These are phyloP conservation scores for Logfia minima DNA, from an alignment of 129 eudicot genomes.

Conservation along the genomic window DNA sequence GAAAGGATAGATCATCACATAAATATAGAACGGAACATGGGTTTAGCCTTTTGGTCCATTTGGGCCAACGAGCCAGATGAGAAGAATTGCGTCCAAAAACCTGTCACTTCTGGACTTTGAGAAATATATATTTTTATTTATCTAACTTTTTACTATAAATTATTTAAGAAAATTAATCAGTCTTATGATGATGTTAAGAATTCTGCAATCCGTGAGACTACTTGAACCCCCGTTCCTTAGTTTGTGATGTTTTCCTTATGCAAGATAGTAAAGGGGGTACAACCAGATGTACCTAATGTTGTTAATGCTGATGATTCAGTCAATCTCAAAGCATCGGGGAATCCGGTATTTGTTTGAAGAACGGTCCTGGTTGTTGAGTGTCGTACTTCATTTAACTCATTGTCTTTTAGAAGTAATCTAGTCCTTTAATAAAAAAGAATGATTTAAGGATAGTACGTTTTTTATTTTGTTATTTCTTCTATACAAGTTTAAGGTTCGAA, in stretches of 20 bases:
- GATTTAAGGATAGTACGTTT: neutral
- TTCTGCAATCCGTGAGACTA: neutral
- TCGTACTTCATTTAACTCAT: neutral
- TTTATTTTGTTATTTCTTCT: neutral
- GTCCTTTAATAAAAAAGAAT: neutral
- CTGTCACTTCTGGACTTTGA: too few relatives aligned
- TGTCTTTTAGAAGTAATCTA: neutral
- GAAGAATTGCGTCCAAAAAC: too few relatives aligned
- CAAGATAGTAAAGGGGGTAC: constrained; percentile 61
- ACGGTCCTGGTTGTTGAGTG: constrained; percentile 75
- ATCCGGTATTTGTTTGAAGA: constrained; percentile 84
- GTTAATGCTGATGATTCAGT: constrained; percentile 79
- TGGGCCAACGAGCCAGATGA: too few relatives aligned
- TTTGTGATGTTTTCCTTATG: constrained; percentile 3
- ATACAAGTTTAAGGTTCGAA: neutral
- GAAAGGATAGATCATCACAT: too few relatives aligned
- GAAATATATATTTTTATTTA: too few relatives aligned
- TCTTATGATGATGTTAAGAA: neutral
- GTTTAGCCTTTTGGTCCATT: too few relatives aligned
- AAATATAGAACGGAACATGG: too few relatives aligned
- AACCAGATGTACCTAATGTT: constrained; percentile 64
- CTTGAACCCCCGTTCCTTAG: neutral
- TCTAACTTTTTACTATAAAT: too few relatives aligned
- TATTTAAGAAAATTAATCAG: too few relatives aligned
- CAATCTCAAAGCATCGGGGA: constrained; percentile 82